Evolutionary conservation across 768 basidiomycete species (phyloP).

Genomic region (Tricholomella constricta): DNA sequence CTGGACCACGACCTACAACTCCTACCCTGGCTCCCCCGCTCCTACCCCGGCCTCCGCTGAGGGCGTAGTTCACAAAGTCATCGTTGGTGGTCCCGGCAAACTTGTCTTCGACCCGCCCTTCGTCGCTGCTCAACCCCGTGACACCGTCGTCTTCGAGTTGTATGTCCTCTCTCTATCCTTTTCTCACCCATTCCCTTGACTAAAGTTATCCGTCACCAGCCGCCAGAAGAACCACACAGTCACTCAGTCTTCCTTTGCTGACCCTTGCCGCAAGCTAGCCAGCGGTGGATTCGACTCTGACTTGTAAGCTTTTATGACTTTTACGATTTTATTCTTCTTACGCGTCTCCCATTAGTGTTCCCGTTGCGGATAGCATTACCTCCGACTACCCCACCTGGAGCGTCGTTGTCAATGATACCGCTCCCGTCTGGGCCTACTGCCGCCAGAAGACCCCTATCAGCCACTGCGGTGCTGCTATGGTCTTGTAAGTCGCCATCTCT

Average conservation of each 20-base stretch:
- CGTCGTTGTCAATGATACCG: constrained; percentile 58
- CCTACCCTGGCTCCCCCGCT: constrained; percentile 54
- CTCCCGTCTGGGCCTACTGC: constrained; percentile 58
- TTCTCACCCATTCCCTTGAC: not conserved
- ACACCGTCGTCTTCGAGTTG: constrained; percentile 64
- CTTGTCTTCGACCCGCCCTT: constrained; percentile 53
- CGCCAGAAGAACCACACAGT: constrained; percentile 70
- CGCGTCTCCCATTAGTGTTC: constrained; percentile 24
- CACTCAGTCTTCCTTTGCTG: constrained; percentile 61
- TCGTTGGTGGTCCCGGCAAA: constrained; percentile 52
- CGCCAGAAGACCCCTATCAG: constrained; percentile 38
- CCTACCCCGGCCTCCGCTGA: constrained; percentile 51
- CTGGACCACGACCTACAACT: constrained; percentile 62
- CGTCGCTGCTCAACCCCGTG: constrained; percentile 52
- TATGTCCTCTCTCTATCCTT: constrained; percentile 27
- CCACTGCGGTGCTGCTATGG: constrained; percentile 58
- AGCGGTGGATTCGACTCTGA: constrained; percentile 55
- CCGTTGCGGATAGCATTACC: constrained; percentile 45
- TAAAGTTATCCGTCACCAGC: constrained; percentile 31
- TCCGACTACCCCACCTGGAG: constrained; percentile 53
- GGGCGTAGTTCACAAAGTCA: constrained; percentile 52
- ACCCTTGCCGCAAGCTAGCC: constrained; percentile 53
- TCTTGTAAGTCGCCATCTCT: constrained; percentile 40
- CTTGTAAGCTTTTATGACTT: constrained; percentile 42
- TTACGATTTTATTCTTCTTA: not conserved